Base-by-base conservation (phyloP, 2,329 filamentous ascomycete species). In the Lasiodiplodia hormozganensis region DNA sequence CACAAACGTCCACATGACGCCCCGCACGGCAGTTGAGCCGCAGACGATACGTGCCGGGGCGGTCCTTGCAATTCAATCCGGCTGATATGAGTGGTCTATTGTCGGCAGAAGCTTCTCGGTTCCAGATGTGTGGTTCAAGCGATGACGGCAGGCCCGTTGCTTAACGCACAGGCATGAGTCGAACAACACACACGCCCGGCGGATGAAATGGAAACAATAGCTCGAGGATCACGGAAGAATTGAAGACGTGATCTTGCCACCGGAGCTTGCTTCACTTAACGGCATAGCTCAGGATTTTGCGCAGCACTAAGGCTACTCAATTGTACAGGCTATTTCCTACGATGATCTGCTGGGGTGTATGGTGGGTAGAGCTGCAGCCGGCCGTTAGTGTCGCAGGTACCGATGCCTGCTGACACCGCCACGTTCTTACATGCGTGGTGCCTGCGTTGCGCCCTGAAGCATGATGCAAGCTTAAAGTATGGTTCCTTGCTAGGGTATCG, bases 41-140 rank as follows among this genome's bases (percentile, higher is more conserved):
- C 36, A 60, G 23, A 21, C 18, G n/a, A 14, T 49, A 34, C n/a
- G 43, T 18, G 25, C 58, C 10, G 8, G 8, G 31, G 8, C 8
- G 16, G 40, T 6, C 40, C 25, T 14, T 34, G 58, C 58, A 62
- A 47, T 43, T 11, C n/a, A 16, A 16, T 34, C 16, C 36, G 18
- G 25, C 21, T 10, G 40, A 10, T 43, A n/a, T 62, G 58, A 62
- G 58, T 62, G 58, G 58, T 23, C 40, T 12, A 34, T 49, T 62
- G 58, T 62, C 58, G 58, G 58, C 14, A 62, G 40, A 62, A 25
- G 58, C 58, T 36, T 62, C 25, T 51, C 58, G 58, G 58, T 43
- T 51, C 58, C 40, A 31, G 10, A 12, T 8, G 31, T 43, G 38
- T 60, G 57, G 57, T 23, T 60, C 23, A 31, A 31, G 57, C 57